phyloP scores from a whole-genome alignment of 345 rosid species.

The Euphorbia lathyris region DNA sequence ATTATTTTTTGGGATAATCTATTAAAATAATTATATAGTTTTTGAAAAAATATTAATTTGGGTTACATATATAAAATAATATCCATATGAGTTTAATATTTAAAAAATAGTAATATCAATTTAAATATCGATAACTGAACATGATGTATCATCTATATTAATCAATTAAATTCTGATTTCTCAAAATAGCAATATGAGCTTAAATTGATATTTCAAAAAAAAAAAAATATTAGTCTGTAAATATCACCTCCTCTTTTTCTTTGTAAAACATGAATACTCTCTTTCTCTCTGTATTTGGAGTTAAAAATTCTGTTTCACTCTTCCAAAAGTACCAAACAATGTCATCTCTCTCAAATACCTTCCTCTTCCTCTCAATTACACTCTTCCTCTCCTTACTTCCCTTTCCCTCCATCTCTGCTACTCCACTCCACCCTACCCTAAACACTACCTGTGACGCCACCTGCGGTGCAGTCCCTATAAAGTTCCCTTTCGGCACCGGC shows the following conservation, averaged over 20 bases:
- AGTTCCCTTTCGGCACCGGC: slow-evolving; percentile 50
- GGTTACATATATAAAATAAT: too few species aligned
- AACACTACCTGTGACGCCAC: slow-evolving; percentile 37
- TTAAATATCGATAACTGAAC: too few species aligned
- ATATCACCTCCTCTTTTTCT: slow-evolving; percentile 17
- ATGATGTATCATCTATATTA: too few species aligned
- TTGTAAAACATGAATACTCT: not conserved
- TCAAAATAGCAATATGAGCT: too few species aligned
- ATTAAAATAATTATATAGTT: too few species aligned
- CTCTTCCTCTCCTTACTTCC: slow-evolving; percentile 21
- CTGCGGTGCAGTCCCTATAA: slow-evolving; percentile 49
- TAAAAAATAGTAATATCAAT: too few species aligned
- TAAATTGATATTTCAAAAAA: too few species aligned
- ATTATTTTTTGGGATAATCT: too few species aligned
- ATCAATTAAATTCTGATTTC: too few species aligned
- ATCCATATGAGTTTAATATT: too few species aligned
- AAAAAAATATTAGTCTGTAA: too few species aligned
- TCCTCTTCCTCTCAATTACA: slow-evolving; percentile 26
- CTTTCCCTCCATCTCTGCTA: slow-evolving; percentile 19
- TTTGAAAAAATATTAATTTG: too few species aligned
- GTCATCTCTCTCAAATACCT: slow-evolving; percentile 27
- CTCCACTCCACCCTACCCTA: slow-evolving; percentile 22
- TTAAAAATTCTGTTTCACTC: not conserved
- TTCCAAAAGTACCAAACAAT: slow-evolving; percentile 29
- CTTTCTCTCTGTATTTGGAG: slow-evolving; percentile 3